Percentiles rank a stretch among this genome's conserved stretches.
Conservation (phyloP, 2,329 filamentous ascomycete species). For the Colletotrichum sp. region DNA sequence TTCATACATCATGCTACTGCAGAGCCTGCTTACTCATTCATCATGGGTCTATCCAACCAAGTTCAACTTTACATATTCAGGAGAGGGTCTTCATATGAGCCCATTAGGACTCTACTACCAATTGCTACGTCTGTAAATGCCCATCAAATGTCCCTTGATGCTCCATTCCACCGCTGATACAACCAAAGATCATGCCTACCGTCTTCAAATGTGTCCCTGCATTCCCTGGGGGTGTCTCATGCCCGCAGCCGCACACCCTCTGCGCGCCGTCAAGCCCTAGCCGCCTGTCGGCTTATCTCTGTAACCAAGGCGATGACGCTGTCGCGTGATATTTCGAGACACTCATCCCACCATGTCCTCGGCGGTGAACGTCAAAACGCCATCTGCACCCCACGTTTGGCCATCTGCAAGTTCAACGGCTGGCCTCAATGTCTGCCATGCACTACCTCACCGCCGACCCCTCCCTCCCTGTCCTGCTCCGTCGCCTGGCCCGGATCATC, state of each 20-base stretch:
- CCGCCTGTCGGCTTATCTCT: slow-evolving; percentile 1
- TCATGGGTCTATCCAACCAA: background rate
- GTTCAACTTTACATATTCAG: background rate
- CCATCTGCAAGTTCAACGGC: background rate
- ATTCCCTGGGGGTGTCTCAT: background rate
- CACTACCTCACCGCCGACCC: background rate
- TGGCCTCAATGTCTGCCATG: background rate
- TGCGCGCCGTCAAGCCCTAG: background rate
- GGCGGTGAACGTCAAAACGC: slow-evolving; percentile 14
- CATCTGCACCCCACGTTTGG: background rate
- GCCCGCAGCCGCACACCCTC: background rate
- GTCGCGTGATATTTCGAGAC: slow-evolving; percentile 13
- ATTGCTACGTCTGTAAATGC: background rate
- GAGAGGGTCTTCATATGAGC: background rate
- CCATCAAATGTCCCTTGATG: background rate
- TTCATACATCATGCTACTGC: background rate
- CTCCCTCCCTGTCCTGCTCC: background rate
- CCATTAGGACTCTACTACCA: too few relatives aligned
- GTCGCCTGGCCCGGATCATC: background rate
- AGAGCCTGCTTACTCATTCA: background rate
- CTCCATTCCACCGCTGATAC: background rate
- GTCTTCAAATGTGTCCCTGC: background rate
- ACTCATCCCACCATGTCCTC: background rate
- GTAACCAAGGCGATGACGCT: background rate
- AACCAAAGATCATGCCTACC: background rate